Evolutionary conservation across 2,329 filamentous ascomycete species (phyloP), one percentile per base, ranked within the genome.

Genomic region (Aspergillus fructus): DNA sequence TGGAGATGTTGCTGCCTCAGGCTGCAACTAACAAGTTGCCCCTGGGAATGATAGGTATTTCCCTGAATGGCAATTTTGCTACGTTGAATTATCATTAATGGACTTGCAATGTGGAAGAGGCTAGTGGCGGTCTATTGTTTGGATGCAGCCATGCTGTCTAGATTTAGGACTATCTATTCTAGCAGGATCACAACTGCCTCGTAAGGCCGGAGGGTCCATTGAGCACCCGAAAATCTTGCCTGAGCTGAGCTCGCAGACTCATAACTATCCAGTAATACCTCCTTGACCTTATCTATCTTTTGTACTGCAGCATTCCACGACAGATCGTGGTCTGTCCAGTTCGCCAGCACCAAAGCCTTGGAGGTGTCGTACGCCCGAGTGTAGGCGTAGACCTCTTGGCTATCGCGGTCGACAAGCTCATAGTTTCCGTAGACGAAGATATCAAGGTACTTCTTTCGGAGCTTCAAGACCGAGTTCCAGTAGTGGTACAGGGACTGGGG

Each of bases 401-500:
- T 80, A 4, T 84, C 76, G 0, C 76, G 70, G 0, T 83, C 80
- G 1, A 88, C 68, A 23, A 82, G 64, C 49, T 80, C 77, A 60
- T 89, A 90, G 53, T 83, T 76, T 0, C 88, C 88, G 64, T 90
- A 89, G 3, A 90, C 82, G 57, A 91, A 85, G 1, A 89, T 68
- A 59, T 89, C 83, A 45, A 79, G 79, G 65, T 84, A 77, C 46
- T 80, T 71, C 66, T 89, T 89, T 59, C 89, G 81, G 51, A 86
- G 67, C 24, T 74, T 67, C n/a, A 90, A 76, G 53, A 87, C 79
- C 0, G 72, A 71, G 42, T 82, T 80, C 80, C 87, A 92, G 70
- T 85, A 88, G 58, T 78, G 74, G 67, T 87, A 83, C 19, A 86
- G 79, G 7, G 82, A 86, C 15, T 68, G 62, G 1, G 71, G 69